A percentile compares a stretch with the other conserved stretches of the same genome.
Conservation (phyloP, 192 early-diverging fungal genomes). For the Funneliformis mosseae region DNA sequence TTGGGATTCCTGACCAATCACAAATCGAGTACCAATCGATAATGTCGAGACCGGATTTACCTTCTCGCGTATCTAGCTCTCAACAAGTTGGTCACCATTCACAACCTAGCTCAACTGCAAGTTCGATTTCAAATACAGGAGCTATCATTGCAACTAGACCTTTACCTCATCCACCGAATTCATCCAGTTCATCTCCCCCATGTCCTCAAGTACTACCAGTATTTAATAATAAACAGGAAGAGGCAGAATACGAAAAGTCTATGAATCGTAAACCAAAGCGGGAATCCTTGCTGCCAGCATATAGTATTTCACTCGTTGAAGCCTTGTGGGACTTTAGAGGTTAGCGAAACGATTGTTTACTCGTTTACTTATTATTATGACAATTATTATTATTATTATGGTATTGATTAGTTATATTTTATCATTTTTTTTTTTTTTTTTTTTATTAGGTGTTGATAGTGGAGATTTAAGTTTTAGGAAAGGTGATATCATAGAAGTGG, state of each 20-base stretch:
- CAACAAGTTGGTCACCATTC: neutral
- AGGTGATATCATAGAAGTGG: neutral
- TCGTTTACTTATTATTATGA: no score
- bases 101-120: neutral
- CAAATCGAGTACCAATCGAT: neutral
- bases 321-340: neutral
- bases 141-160: neutral
- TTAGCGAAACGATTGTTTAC: neutral
- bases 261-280: neutral
- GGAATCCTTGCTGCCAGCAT: neutral
- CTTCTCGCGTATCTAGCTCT: neutral
- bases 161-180: neutral
- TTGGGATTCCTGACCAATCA: neutral
- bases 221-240: neutral
- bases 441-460: neutral
- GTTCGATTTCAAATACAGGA: neutral
- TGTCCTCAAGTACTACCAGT: neutral
- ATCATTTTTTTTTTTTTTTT: neutral
- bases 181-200: neutral
- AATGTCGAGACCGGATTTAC: neutral
- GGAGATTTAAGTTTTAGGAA: constrained; percentile 10
- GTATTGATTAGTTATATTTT: no score
- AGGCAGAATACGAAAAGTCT: neutral
- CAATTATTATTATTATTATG: no score
- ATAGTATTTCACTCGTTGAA: neutral